Base-by-base conservation (phyloP, 768 basidiomycete genomes). In the Pleurotus djamor region DNA sequence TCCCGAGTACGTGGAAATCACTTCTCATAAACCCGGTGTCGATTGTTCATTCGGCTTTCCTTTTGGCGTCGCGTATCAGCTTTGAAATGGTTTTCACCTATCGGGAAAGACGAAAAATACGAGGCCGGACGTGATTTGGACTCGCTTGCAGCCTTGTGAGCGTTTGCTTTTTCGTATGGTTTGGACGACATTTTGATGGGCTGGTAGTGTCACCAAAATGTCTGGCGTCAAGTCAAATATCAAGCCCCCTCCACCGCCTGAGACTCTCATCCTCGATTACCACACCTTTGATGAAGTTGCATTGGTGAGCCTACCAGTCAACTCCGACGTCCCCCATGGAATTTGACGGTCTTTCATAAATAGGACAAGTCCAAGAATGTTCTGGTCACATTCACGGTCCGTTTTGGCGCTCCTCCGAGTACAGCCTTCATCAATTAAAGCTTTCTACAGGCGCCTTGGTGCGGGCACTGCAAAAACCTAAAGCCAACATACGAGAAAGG, bases 391-490 rank as follows among this genome's bases (percentile, higher is more conserved):
- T 93, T 91, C 76, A 93, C 89, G 60, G 91, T 82, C 69, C 52
- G 84, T 69, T 50, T 41, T 21, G 4, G 45, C 45, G 45, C n/a
- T n/a, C 12, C n/a, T n/a, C 4, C 13, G 8, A 0, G 41, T 41
- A 45, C 36, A 56, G 21, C 28, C 21, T 1, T 3, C n/a, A 17
- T 14, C 41, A 13, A 41, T 38, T 56, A 17, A 44, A 41, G 28
- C 37, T n/a, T 28, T 44, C 41, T 34, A 41, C 41, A 56, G 54
- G 54, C 54, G 41, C 54, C 54, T 32, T 56, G 92, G 93, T 96
- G 96, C 65, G 94, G 94, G 34, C 95, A 98, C 79, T 98, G 96
- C 84, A 98, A 98, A 78, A 81, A 61, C 63, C 71, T 97, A 72
- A 96, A 96, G 73, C 94, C 95, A 16, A 79, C 81, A 35, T 95